Evolutionary conservation across 2,329 filamentous ascomycete genomes (phyloP).

Genomic region (Exophiala calicioides): DNA sequence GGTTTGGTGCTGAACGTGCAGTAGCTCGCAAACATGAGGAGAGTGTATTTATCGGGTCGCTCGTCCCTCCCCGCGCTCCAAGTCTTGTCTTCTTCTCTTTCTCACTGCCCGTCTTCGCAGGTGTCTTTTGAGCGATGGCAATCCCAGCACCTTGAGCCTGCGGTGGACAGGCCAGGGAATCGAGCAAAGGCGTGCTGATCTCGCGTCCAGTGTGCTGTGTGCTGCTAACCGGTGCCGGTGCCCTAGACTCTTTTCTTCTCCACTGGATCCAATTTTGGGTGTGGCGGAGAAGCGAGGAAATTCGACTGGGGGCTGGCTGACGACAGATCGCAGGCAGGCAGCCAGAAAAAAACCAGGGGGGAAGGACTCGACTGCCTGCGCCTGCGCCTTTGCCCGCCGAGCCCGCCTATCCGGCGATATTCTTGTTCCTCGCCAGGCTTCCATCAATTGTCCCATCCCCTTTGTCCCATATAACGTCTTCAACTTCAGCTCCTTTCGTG

Average conservation of each 20-base stretch:
- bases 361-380: not conserved
- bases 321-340: constrained; percentile 8
- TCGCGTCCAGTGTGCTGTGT: not conserved
- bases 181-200: not conserved
- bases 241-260: not conserved
- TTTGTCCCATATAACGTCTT: not conserved
- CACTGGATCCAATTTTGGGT: constrained; percentile 5
- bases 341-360: not conserved
- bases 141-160: constrained; percentile 27
- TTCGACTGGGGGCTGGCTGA: not conserved
- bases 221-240: not conserved
- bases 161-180: constrained; percentile 24
- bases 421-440: no score
- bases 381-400: not conserved
- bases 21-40: constrained; percentile 17
- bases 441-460: constrained; percentile 2
- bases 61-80: constrained; percentile 7
- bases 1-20: constrained; percentile 18
- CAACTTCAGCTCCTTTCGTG: not conserved
- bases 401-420: no score
- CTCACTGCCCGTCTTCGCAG: constrained; percentile 4
- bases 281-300: constrained; percentile 15
- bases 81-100: constrained; percentile 15
- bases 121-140: constrained; percentile 20
- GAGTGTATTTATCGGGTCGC: constrained; percentile 22